Evolutionary conservation across 2,329 filamentous ascomycete species (phyloP).

Genomic region (Cucurbitaria berberidis): DNA sequence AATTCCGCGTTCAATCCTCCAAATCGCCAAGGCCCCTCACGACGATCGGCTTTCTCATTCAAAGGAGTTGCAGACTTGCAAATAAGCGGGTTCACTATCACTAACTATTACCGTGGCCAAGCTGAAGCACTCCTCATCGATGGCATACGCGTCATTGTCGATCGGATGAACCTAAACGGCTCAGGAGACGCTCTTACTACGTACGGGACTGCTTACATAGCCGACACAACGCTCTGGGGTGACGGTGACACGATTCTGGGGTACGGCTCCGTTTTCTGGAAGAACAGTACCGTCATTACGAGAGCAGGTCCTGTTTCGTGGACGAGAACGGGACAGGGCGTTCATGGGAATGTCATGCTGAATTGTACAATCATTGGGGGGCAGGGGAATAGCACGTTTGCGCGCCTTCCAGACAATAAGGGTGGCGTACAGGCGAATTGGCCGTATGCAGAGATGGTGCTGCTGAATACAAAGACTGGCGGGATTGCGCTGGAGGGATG

Average conservation of each 20-base stretch:
- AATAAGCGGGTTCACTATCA: conserved; percentile 16
- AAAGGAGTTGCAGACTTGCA: conserved; percentile 11
- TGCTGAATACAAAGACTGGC: conserved; percentile 1
- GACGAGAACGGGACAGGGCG: neutral
- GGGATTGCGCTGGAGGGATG: neutral
- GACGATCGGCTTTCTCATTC: conserved; percentile 17
- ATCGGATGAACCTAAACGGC: conserved; percentile 15
- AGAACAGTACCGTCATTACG: neutral
- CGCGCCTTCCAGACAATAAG: conserved; percentile 1
- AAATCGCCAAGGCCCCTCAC: conserved; percentile 13
- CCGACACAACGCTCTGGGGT: conserved; percentile 8
- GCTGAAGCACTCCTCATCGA: conserved; percentile 17
- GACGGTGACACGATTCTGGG: conserved; percentile 20
- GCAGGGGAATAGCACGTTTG: neutral
- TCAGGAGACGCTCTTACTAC: conserved; percentile 23
- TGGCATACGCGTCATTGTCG: conserved; percentile 13
- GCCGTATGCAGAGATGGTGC: conserved; percentile 7
- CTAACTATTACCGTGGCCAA: conserved; percentile 21
- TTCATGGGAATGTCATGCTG: conserved; percentile 18
- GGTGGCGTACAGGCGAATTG: conserved; percentile 3
- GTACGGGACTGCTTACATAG: conserved; percentile 16
- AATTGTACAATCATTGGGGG: conserved; percentile 5
- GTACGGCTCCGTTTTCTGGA: conserved; percentile 3
- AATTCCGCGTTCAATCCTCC: conserved; percentile 22
- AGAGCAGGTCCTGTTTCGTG: neutral